Evolutionary conservation across 129 eudicot genomes (phyloP), one percentile per base, ranked within the genome.

Genomic region (Solidago caesia): DNA sequence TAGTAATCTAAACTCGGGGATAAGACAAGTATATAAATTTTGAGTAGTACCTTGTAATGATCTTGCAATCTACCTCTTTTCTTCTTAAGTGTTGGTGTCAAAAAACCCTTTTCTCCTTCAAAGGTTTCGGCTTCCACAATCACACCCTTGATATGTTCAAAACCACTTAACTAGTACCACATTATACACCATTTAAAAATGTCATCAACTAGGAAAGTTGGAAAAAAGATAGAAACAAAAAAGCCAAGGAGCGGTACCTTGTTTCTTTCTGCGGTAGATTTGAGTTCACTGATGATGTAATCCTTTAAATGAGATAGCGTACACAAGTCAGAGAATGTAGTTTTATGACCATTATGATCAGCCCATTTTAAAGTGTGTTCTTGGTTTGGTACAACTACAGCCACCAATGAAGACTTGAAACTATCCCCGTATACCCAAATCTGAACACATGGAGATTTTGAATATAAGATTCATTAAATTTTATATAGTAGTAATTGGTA

Each of bases 351-450:
- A 29, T 85, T 91, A 71, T 81, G 53, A 55, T 63, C 68, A 3
- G 89, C 97, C 99, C 99, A 95, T 71, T 73, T 91, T 71, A 64
- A 72, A 53, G 84, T 76, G 68, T 87, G 77, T 41, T 87, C 94
- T 77, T 89, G 84, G 72, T 85, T 76, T n/a, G 89, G 96, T 53
- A 89, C 92, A 4, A 91, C 96, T 8, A 91, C 97, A 6, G 99
- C 93, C 25, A 91, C 92, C 77, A 95, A 82, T 81, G 81, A 79
- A 4, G 96, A 91, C 89, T 91, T 95, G 84, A 82, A 91, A 83
- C 96, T 83, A 71, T 95, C 87, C 29, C 97, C 99, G 16, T 88
- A 89, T 8, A 91, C 96, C 99, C 99, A 91, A 27, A 95, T 95
- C 99, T 91, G 64, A 52, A 11, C 46, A 12, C 53, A 46, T 8